Conservation (phyloP, 805 yeast species). For the Jamesozyma rosinii region DNA sequence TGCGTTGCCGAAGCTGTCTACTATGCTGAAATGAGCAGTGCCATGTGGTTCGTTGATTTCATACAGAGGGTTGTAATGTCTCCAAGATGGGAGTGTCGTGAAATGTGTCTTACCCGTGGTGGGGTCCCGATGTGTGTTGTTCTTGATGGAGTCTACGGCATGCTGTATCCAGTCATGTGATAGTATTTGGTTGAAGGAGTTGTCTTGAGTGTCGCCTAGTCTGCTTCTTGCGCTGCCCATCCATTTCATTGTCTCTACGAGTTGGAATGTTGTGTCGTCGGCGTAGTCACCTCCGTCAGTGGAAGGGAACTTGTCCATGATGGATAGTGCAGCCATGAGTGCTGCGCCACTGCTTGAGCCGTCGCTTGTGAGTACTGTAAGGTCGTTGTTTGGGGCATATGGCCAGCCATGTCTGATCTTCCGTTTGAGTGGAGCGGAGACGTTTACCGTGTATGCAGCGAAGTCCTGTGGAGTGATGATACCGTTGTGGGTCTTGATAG, state of each 20-base stretch:
- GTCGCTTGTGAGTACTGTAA: slow-evolving; percentile 45
- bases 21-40: slow-evolving; percentile 76
- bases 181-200: slow-evolving; percentile 35
- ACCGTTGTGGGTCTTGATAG: slow-evolving; percentile 54
- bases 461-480: slow-evolving; percentile 59
- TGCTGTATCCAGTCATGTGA: slow-evolving; percentile 48
- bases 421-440: slow-evolving; percentile 31
- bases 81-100: slow-evolving; percentile 54
- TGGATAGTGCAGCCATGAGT: slow-evolving; percentile 60
- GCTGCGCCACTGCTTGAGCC: slow-evolving; percentile 86
- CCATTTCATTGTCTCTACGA: slow-evolving; percentile 90
- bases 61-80: slow-evolving; percentile 69
- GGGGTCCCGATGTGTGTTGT: slow-evolving; percentile 16
- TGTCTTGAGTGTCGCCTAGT: slow-evolving; percentile 54
- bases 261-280: slow-evolving; percentile 48
- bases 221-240: slow-evolving; percentile 78
- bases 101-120: neutral
- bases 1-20: slow-evolving; percentile 68
- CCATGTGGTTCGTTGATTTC: slow-evolving; percentile 79
- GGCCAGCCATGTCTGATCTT: slow-evolving; percentile 21
- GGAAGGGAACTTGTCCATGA: slow-evolving; percentile 42
- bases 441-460: slow-evolving; percentile 43
- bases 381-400: slow-evolving; percentile 32
- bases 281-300: slow-evolving; percentile 39
- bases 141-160: slow-evolving; percentile 44